Percentiles rank a stretch among this genome's conserved stretches.
phyloP scores from a whole-genome alignment of 441 rosid species.

The Aquilaria agallochum region DNA sequence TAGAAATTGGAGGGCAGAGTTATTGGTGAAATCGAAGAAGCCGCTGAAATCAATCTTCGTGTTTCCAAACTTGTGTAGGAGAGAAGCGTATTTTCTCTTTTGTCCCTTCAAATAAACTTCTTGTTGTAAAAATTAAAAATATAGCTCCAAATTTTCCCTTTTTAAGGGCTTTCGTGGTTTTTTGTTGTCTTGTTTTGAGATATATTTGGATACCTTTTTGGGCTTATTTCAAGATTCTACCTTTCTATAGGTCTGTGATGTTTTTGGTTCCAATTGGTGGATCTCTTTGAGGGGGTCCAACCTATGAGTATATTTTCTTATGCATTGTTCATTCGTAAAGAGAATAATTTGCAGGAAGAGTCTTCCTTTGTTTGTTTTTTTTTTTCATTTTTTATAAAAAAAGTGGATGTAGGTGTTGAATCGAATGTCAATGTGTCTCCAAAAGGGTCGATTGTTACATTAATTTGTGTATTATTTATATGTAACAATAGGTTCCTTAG shows the following conservation, averaged over 20 bases:
- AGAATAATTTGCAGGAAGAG: too few relatives aligned
- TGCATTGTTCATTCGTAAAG: too few relatives aligned
- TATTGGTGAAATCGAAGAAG: not conserved
- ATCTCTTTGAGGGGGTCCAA: slow-evolving; percentile 16
- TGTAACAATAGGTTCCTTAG: too few relatives aligned
- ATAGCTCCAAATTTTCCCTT: slow-evolving; percentile 2
- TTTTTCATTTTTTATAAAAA: too few relatives aligned
- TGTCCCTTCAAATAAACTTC: not conserved
- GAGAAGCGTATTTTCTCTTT: too few relatives aligned
- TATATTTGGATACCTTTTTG: not conserved
- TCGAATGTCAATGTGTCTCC: too few relatives aligned
- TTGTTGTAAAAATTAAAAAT: not conserved
- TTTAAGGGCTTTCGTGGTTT: not conserved
- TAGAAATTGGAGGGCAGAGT: not conserved
- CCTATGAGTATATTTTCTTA: not conserved
- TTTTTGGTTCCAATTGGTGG: not conserved
- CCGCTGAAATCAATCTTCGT: slow-evolving; percentile 7
- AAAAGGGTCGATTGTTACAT: too few relatives aligned
- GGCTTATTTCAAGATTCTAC: slow-evolving; percentile 2
- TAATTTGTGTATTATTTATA: too few relatives aligned
- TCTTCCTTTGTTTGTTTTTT: too few relatives aligned
- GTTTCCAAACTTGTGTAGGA: not conserved
- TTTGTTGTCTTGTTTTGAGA: not conserved
- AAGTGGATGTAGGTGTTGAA: too few relatives aligned
- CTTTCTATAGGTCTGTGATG: not conserved